Evolutionary conservation across 495 filamentous ascomycete genomes (phyloP), one percentile per base, ranked within the genome.

Genomic region (Pyronema domesticum): DNA sequence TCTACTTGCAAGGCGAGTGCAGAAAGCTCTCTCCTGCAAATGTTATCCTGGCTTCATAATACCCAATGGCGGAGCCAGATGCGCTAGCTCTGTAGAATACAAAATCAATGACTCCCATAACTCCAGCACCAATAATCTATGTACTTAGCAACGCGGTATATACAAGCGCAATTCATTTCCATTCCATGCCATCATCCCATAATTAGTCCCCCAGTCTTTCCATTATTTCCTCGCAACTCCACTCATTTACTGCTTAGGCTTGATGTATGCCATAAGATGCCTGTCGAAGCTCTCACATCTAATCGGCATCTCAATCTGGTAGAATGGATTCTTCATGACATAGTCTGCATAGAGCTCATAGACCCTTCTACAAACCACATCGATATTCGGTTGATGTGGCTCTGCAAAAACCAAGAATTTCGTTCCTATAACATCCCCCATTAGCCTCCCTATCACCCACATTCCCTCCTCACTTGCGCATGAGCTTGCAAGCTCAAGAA

Each of bases 301-400:
- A 40, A 98, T 79, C 49, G 91, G 91, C 91, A 96, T 98, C 73
- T 98, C 91, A 33, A 89, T 73, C 66, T 89, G 85, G 69, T 96
- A 96, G 65, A 98, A 98, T 8, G 93, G 93, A 69, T 96, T 98
- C 74, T 96, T 96, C 87, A 94, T 95, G 61, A 96, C 91, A 69
- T 83, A 95, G 70, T 98, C 93, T 35, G 85, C 78, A 70, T 95
- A 98, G 49, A 96, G 70, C 68, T 96, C 91, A 69, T 98, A 96
- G 49, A 95, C 79, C 66, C 79, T 82, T 60, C 76, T 74, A 61
- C 91, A 78, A 39, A 89, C 79, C 7, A 75, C 71, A 60, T 95
- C 91, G 23, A 93, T 79, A 67, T 91, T 93, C 52, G 80, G 77
- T 69, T 94, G 89, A 55, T 83, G 75, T 19, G 88, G 89, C 66